phyloP scores from a whole-genome alignment of 2,329 filamentous ascomycete genomes.

The Epichloe hybrida region DNA sequence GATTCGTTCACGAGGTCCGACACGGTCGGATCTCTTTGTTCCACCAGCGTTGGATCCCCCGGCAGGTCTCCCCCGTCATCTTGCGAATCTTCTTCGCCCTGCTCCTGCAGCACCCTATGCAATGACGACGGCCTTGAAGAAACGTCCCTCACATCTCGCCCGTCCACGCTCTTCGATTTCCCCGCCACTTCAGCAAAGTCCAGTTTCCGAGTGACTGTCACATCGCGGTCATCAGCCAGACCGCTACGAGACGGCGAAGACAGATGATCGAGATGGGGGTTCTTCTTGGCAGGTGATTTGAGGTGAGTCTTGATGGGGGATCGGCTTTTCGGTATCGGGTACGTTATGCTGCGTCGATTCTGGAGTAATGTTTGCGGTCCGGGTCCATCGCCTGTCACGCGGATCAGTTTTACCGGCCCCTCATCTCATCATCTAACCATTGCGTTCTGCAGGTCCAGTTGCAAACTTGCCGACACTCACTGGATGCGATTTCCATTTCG shows the following conservation, averaged over 20 bases:
- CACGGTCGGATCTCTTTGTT: conserved; percentile 16
- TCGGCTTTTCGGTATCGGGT: conserved; percentile 32
- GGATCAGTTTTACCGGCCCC: not conserved
- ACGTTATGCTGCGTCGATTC: conserved; percentile 34
- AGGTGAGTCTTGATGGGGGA: conserved; percentile 53
- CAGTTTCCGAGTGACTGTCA: conserved; percentile 38
- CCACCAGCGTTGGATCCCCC: conserved; percentile 7
- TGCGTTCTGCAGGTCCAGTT: not conserved
- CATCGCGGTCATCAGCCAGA: conserved; percentile 18
- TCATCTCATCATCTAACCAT: not conserved
- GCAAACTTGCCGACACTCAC: conserved; percentile 18
- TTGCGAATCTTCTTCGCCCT: conserved; percentile 14
- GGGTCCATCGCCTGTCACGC: conserved; percentile 33
- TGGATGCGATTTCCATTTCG: conserved; percentile 41
- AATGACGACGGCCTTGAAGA: conserved; percentile 1
- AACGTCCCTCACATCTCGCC: conserved; percentile 15
- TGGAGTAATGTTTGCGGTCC: conserved; percentile 39
- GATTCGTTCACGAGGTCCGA: conserved; percentile 27
- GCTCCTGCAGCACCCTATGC: not conserved
- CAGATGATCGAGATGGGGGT: conserved; percentile 40
- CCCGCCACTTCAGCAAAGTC: conserved; percentile 29
- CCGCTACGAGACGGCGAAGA: conserved; percentile 35
- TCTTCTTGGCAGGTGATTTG: conserved; percentile 46
- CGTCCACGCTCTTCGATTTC: conserved; percentile 2
- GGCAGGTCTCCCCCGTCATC: conserved; percentile 8